These are phyloP conservation scores for Cadophora sp. DNA, from an alignment of 2,329 filamentous ascomycete species.

Conservation along the genomic window DNA sequence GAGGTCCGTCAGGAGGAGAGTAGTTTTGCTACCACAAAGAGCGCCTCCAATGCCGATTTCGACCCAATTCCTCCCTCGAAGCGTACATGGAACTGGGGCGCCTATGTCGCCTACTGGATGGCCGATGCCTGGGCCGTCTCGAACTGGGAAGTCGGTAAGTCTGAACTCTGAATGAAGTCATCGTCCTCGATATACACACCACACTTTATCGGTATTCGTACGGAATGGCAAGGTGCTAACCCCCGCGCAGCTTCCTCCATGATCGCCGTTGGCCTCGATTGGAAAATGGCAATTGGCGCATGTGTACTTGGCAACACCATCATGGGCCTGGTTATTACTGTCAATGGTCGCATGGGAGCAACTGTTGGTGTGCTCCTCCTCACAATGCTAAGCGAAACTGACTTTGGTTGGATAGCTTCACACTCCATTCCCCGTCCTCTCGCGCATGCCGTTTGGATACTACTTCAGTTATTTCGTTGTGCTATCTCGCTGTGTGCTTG, in stretches of 20 bases:
- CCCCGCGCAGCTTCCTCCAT: conserved; percentile 31
- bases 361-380: conserved; percentile 27
- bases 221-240: conserved; percentile 9
- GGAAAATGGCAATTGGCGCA: conserved; percentile 60
- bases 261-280: conserved; percentile 46
- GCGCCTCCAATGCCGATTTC: conserved; percentile 32
- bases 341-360: conserved; percentile 52
- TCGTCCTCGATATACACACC: background rate
- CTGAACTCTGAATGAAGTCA: no score
- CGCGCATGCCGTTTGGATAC: conserved; percentile 54
- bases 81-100: conserved; percentile 31
- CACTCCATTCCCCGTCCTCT: conserved; percentile 55
- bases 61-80: conserved; percentile 32
- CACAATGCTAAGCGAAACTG: conserved; percentile 21
- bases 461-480: conserved; percentile 52
- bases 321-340: conserved; percentile 47
- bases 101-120: conserved; percentile 34
- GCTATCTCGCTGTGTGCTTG: conserved; percentile 52
- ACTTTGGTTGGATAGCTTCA: conserved; percentile 46
- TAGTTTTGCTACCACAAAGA: conserved; percentile 30
- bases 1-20: conserved; percentile 33
- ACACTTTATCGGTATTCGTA: background rate
- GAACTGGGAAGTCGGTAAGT: conserved; percentile 34
- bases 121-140: conserved; percentile 33
- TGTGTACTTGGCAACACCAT: conserved; percentile 51